A percentile compares a stretch with the other conserved stretches of the same genome.
Conservation (phyloP, 306 rosid species). For the Lathyrus aphaca region DNA sequence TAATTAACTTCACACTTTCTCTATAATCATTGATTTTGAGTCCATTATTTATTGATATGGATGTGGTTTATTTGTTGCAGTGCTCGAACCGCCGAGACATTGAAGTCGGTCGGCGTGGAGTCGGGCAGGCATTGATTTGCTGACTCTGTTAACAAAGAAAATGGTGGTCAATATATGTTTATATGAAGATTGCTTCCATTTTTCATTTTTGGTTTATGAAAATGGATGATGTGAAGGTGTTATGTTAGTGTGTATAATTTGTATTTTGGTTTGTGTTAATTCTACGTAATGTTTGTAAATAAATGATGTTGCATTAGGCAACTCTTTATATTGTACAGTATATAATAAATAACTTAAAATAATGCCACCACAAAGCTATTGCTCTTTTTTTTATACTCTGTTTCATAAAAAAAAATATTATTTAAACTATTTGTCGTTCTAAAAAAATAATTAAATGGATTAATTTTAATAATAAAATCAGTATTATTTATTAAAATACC, state of each 20-base stretch:
- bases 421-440: too few relatives aligned
- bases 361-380: slow-evolving; percentile 26
- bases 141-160: not conserved
- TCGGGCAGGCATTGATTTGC: slow-evolving; percentile 19
- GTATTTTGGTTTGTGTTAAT: not conserved
- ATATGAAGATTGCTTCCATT: not conserved
- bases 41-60: not conserved
- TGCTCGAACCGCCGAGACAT: slow-evolving; percentile 39
- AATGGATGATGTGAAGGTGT: slow-evolving; percentile 30
- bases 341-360: slow-evolving; percentile 14
- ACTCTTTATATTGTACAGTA: slow-evolving; percentile 17
- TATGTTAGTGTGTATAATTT: not conserved
- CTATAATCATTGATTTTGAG: too few relatives aligned
- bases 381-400: too few relatives aligned
- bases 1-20: not conserved
- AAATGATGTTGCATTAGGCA: slow-evolving; percentile 12
- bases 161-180: slow-evolving; percentile 17
- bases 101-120: slow-evolving; percentile 48
- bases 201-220: slow-evolving; percentile 12
- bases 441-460: too few relatives aligned
- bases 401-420: too few relatives aligned
- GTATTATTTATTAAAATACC: too few relatives aligned
- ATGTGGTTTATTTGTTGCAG: slow-evolving; percentile 34
- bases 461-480: too few relatives aligned
- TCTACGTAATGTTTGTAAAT: slow-evolving; percentile 17